Evolutionary conservation across 2,329 filamentous ascomycete genomes (phyloP).

Genomic region (Hypoxylon sp.): DNA sequence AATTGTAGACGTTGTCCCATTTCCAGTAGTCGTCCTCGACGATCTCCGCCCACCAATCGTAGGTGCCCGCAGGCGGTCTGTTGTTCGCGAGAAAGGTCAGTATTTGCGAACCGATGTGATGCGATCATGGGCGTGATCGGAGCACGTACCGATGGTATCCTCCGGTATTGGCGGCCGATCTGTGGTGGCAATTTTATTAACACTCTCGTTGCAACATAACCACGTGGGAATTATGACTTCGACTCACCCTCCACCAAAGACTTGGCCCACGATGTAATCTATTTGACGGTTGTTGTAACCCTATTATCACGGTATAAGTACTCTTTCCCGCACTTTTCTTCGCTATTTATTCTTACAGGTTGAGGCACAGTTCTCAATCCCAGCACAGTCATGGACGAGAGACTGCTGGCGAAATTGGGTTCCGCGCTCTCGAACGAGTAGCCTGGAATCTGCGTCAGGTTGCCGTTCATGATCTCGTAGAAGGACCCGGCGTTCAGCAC

Average conservation of each 20-base stretch:
- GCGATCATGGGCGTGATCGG: neutral
- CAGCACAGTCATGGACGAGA: neutral
- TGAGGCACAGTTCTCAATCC: neutral
- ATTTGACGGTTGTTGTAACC: conserved; percentile 1
- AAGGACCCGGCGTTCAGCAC: neutral
- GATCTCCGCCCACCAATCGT: conserved; percentile 1
- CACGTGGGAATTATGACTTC: neutral
- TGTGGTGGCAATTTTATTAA: neutral
- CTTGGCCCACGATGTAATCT: neutral
- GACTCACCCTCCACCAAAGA: neutral
- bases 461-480: conserved; percentile 3
- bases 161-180: neutral
- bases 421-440: neutral
- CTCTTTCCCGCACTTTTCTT: neutral
- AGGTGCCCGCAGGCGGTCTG: neutral
- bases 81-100: neutral
- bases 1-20: conserved; percentile 1
- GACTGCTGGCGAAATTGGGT: neutral
- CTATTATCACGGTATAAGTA: conserved; percentile 1
- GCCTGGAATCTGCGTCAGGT: neutral
- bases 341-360: neutral
- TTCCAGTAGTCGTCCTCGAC: neutral
- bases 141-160: neutral
- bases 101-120: neutral
- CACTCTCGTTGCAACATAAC: neutral